These are phyloP conservation scores for Phytophthora multivora DNA, from an alignment of 352 stramenopile species.

Conservation along the genomic window DNA sequence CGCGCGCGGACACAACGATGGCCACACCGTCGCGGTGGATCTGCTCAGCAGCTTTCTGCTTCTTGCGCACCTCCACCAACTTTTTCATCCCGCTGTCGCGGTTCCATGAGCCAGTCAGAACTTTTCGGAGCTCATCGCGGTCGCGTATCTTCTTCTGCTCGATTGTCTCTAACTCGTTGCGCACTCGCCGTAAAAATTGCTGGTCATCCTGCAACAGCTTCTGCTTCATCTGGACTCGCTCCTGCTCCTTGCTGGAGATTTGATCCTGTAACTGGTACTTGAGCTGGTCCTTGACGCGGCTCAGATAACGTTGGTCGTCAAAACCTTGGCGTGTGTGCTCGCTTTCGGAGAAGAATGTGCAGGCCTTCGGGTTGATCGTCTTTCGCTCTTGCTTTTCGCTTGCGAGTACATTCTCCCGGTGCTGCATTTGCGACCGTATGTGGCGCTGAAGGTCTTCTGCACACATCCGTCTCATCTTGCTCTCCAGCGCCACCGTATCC, in stretches of 20 bases:
- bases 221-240: slow-evolving; percentile 44
- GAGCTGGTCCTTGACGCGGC: slow-evolving; percentile 52
- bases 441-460: slow-evolving; percentile 68
- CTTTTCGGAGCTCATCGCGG: slow-evolving; percentile 57
- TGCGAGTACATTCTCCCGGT: slow-evolving; percentile 29
- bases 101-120: slow-evolving; percentile 67
- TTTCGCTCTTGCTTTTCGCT: slow-evolving; percentile 42
- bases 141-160: slow-evolving; percentile 60
- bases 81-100: slow-evolving; percentile 71
- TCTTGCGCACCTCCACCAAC: slow-evolving; percentile 64
- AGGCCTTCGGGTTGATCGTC: slow-evolving; percentile 44
- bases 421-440: slow-evolving; percentile 58
- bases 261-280: slow-evolving; percentile 64
- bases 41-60: slow-evolving; percentile 58
- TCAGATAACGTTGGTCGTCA: slow-evolving; percentile 50
- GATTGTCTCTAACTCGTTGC: slow-evolving; percentile 62
- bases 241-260: slow-evolving; percentile 59
- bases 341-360: slow-evolving; percentile 64
- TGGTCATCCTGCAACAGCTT: slow-evolving; percentile 61
- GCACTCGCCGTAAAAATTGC: slow-evolving; percentile 55
- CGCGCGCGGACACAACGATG: background rate
- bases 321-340: slow-evolving; percentile 57
- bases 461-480: slow-evolving; percentile 46
- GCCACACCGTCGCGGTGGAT: slow-evolving; percentile 26
- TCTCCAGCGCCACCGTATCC: slow-evolving; percentile 54